Evolutionary conservation across 192 early-diverging fungal species (phyloP).

Genomic region (Mortierella antarctica): DNA sequence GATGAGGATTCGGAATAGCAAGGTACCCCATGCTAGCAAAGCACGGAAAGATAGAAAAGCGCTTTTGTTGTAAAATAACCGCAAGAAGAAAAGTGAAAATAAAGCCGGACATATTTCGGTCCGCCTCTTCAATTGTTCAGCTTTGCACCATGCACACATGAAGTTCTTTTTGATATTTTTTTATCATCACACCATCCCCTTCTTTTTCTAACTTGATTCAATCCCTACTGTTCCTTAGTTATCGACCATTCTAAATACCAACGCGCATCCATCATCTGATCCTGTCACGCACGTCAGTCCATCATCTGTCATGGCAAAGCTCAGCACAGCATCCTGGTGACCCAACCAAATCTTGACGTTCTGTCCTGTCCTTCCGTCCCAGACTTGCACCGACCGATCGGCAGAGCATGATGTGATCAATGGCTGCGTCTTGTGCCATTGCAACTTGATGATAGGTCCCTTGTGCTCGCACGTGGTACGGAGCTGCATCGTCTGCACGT

Average conservation of each 20-base stretch:
- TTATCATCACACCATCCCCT: neutral
- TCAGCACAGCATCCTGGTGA: slow-evolving; percentile 89
- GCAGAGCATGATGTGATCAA: slow-evolving; percentile 80
- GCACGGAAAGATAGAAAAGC: neutral
- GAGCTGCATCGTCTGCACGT: slow-evolving; percentile 83
- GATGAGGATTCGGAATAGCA: slow-evolving; percentile 33
- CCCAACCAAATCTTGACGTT: slow-evolving; percentile 80
- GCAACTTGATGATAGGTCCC: slow-evolving; percentile 85
- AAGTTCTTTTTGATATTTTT: neutral
- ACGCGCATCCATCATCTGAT: slow-evolving; percentile 85
- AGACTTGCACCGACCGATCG: slow-evolving; percentile 84
- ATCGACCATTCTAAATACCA: slow-evolving; percentile 70
- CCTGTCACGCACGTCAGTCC: slow-evolving; percentile 80
- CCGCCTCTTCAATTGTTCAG: neutral
- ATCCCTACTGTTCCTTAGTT: slow-evolving; percentile 14
- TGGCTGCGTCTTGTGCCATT: slow-evolving; percentile 77
- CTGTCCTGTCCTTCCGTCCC: slow-evolving; percentile 92
- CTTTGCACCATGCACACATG: neutral
- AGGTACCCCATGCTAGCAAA: neutral
- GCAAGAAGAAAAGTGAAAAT: neutral
- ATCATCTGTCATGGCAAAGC: slow-evolving; percentile 80
- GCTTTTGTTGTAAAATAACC: neutral
- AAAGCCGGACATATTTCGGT: neutral
- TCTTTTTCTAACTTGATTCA: neutral
- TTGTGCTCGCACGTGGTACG: slow-evolving; percentile 85